Conservation (phyloP, 2,329 filamentous ascomycete genomes). For the Endoconidiophora polonica region DNA sequence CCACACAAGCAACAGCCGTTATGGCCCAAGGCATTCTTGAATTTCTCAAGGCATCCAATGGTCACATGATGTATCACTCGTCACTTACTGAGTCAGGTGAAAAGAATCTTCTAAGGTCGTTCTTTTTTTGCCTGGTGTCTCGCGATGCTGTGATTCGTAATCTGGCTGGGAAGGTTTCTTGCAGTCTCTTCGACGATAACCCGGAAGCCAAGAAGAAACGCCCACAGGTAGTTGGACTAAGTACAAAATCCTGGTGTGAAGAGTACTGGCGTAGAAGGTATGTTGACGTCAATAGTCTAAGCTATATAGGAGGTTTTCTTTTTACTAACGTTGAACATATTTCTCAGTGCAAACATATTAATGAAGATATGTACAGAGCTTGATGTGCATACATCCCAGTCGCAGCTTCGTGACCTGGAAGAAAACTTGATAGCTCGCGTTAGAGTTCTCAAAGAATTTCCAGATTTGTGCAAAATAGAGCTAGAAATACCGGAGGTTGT, state of each 20-base stretch:
- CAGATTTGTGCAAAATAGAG: slow-evolving; percentile 26
- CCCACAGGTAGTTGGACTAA: slow-evolving; percentile 22
- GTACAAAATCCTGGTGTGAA: slow-evolving; percentile 23
- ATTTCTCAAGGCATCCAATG: slow-evolving; percentile 36
- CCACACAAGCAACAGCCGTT: slow-evolving; percentile 21
- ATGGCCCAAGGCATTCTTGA: slow-evolving; percentile 37
- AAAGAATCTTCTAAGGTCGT: slow-evolving; percentile 19
- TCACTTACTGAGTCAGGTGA: slow-evolving; percentile 6
- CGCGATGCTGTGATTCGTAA: slow-evolving; percentile 32
- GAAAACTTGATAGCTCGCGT: slow-evolving; percentile 40
- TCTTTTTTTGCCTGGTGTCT: slow-evolving; percentile 38
- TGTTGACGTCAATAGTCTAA: background rate
- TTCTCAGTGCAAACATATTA: slow-evolving; percentile 8
- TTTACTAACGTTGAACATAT: background rate
- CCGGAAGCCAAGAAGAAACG: slow-evolving; percentile 22
- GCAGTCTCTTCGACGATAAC: slow-evolving; percentile 28
- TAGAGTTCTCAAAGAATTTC: slow-evolving; percentile 26
- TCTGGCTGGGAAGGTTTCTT: slow-evolving; percentile 31
- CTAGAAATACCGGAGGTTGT: slow-evolving; percentile 39
- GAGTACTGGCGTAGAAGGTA: slow-evolving; percentile 39
- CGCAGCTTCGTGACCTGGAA: slow-evolving; percentile 17
- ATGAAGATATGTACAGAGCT: slow-evolving; percentile 9
- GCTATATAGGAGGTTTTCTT: background rate
- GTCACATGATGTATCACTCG: slow-evolving; percentile 16
- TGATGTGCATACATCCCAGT: slow-evolving; percentile 10